Conservation (phyloP, 2,329 filamentous ascomycete genomes). For the Calonectria crousiana region DNA sequence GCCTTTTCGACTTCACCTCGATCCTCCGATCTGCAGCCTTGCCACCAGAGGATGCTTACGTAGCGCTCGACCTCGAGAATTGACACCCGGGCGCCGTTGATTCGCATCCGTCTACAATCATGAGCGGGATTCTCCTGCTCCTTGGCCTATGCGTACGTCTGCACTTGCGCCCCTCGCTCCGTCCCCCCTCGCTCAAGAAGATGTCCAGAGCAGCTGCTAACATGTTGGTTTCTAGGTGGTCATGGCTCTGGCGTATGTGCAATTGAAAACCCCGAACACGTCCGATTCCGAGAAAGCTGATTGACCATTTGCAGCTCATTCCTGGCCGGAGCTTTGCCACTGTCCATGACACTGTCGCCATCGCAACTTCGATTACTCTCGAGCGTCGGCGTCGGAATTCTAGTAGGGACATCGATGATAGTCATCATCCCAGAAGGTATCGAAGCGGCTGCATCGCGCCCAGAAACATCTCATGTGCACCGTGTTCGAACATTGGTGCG, state of each 20-base stretch:
- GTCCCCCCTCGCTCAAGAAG: not conserved
- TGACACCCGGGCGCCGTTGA: conserved; percentile 25
- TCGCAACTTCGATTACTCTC: conserved; percentile 91
- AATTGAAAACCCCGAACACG: conserved; percentile 23
- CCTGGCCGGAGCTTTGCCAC: conserved; percentile 88
- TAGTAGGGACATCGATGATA: conserved; percentile 94
- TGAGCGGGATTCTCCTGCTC: conserved; percentile 56
- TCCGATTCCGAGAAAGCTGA: conserved; percentile 34
- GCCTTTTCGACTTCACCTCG: conserved; percentile 29
- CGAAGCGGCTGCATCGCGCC: conserved; percentile 82
- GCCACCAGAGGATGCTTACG: conserved; percentile 39
- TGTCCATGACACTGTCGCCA: conserved; percentile 88
- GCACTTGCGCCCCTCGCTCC: not conserved
- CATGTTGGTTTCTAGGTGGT: conserved; percentile 56
- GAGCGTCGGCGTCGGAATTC: conserved; percentile 90
- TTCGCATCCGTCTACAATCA: conserved; percentile 40
- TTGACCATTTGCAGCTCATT: conserved; percentile 76
- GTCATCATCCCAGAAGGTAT: conserved; percentile 98
- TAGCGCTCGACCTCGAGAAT: conserved; percentile 33
- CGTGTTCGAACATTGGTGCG: conserved; percentile 48
- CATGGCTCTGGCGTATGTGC: conserved; percentile 70
- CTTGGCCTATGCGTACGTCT: conserved; percentile 56
- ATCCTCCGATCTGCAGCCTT: conserved; percentile 17
- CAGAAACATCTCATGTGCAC: conserved; percentile 54
- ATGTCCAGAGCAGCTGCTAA: conserved; percentile 35